Percentiles rank a stretch among this genome's conserved stretches.
These are phyloP conservation scores for Gautieria morchelliformis DNA, from an alignment of 768 basidiomycete genomes.

Conservation along the genomic window DNA sequence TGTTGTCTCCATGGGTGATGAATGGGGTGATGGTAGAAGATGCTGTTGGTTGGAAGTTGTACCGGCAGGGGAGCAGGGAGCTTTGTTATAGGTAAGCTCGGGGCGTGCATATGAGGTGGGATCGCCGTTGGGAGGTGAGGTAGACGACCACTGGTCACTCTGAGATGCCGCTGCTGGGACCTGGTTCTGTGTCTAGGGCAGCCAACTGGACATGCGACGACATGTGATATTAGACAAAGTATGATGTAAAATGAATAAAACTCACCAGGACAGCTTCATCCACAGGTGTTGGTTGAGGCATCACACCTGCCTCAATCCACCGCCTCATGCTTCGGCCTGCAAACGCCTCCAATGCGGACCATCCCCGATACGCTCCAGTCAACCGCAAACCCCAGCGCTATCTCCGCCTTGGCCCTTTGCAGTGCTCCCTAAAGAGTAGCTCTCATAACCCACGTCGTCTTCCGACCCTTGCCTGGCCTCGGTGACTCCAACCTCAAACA, in stretches of 20 bases:
- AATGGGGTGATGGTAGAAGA: slow-evolving; percentile 34
- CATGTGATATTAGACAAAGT: too few species aligned
- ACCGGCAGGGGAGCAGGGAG: too few species aligned
- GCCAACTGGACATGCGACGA: too few species aligned
- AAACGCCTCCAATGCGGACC: too few species aligned
- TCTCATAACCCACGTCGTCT: slow-evolving; percentile 77
- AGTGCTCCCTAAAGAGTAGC: slow-evolving; percentile 75
- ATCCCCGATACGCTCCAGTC: slow-evolving; percentile 81
- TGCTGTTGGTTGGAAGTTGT: too few species aligned
- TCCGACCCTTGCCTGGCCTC: slow-evolving; percentile 66
- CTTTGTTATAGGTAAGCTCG: not conserved
- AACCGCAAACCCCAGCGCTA: slow-evolving; percentile 61
- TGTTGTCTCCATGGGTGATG: not conserved
- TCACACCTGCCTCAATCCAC: too few species aligned
- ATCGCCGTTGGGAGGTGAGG: too few species aligned
- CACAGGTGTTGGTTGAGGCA: slow-evolving; percentile 37
- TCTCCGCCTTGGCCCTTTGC: slow-evolving; percentile 73
- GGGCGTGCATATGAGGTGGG: not conserved
- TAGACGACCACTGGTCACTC: too few species aligned
- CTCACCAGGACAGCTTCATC: not conserved
- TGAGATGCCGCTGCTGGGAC: too few species aligned
- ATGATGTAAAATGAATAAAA: too few species aligned
- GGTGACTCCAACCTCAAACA: slow-evolving; percentile 62
- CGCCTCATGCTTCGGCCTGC: too few species aligned
- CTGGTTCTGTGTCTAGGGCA: too few species aligned